Percentiles rank a stretch among this genome's conserved stretches.
These are phyloP conservation scores for Fusarium sp. DNA, from an alignment of 2,329 filamentous ascomycete genomes.

Conservation along the genomic window DNA sequence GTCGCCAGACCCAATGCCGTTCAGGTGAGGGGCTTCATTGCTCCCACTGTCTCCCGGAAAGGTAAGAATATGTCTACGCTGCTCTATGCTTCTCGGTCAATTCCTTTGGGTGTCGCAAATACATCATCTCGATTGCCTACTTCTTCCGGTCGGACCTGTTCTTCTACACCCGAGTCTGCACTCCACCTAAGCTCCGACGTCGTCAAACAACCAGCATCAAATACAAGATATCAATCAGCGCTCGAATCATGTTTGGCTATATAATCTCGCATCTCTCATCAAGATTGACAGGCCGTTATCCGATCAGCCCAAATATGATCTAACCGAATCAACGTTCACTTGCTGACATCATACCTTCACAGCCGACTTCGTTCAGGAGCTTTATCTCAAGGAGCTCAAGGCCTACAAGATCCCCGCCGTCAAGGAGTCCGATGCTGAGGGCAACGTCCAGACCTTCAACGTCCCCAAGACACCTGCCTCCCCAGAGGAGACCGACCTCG, in stretches of 20 bases:
- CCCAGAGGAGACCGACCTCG: conserved; percentile 93
- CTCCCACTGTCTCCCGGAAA: conserved; percentile 68
- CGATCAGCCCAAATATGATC: neutral
- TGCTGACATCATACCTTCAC: conserved; percentile 43
- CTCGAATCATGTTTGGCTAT: neutral
- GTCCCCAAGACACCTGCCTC: conserved; percentile 83
- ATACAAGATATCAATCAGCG: neutral
- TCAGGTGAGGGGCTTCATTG: conserved; percentile 66
- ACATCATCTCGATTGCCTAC: conserved; percentile 8
- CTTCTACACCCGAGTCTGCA: conserved; percentile 41
- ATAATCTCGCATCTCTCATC: neutral
- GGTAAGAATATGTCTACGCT: conserved; percentile 56
- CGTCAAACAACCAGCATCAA: conserved; percentile 24
- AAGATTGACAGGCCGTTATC: neutral
- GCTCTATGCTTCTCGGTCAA: neutral
- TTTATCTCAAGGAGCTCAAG: conserved; percentile 96
- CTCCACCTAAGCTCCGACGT: conserved; percentile 43
- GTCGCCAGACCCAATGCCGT: conserved; percentile 52
- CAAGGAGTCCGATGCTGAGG: conserved; percentile 88
- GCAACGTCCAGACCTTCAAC: conserved; percentile 88
- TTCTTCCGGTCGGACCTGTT: conserved; percentile 32
- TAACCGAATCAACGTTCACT: conserved; percentile 9
- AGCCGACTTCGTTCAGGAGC: conserved; percentile 98
- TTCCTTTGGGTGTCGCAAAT: neutral
- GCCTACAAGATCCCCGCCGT: conserved; percentile 87